Conservation (phyloP, 768 basidiomycete species). For the Serendipita vermifera region DNA sequence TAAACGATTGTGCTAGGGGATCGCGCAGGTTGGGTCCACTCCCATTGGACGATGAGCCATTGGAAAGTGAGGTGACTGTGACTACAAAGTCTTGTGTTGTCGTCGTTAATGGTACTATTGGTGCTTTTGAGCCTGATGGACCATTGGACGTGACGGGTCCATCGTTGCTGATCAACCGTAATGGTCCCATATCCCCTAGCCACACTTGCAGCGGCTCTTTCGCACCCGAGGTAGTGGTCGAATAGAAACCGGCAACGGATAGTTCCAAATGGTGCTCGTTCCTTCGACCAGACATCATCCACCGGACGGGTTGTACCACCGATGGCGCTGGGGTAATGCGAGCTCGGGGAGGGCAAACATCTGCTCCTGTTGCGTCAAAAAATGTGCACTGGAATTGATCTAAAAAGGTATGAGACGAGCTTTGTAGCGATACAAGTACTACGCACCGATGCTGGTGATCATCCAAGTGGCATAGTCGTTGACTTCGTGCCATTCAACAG, state of each 20-base stretch:
- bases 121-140: constrained; percentile 48
- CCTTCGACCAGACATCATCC: constrained; percentile 60
- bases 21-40: constrained; percentile 11
- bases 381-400: constrained; percentile 93
- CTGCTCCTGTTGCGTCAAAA: constrained; percentile 78
- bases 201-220: constrained; percentile 76
- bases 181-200: constrained; percentile 78
- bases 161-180: constrained; percentile 22
- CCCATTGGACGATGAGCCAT: constrained; percentile 8
- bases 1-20: constrained; percentile 34
- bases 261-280: constrained; percentile 51
- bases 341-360: constrained; percentile 57
- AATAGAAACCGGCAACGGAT: constrained; percentile 39
- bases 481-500: constrained; percentile 70
- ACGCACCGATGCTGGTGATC: constrained; percentile 81
- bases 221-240: neutral
- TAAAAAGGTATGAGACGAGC: constrained; percentile 22
- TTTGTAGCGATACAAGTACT: constrained; percentile 13
- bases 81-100: constrained; percentile 18
- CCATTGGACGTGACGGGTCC: constrained; percentile 52
- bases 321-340: constrained; percentile 79
- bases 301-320: constrained; percentile 49
- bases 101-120: constrained; percentile 38
- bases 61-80: neutral
- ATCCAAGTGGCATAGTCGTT: constrained; percentile 96